A percentile compares a stretch with the other conserved stretches of the same genome.
These are phyloP conservation scores for Erysiphe pulchra DNA, from an alignment of 2,329 filamentous ascomycete species.

Conservation along the genomic window DNA sequence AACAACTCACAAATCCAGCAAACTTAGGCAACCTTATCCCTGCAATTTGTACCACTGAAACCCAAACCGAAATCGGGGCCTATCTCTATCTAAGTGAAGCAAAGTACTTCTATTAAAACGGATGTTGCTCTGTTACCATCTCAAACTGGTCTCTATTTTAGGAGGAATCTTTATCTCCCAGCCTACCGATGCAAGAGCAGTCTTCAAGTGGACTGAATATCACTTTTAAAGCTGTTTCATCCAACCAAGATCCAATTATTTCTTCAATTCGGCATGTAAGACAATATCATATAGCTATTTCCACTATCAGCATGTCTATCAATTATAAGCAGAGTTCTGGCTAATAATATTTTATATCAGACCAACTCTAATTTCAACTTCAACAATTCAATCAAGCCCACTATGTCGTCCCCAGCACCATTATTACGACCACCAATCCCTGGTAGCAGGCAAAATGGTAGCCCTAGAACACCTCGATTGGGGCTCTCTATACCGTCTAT, in stretches of 20 bases:
- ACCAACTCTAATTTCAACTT: constrained; percentile 2
- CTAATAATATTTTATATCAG: constrained; percentile 4
- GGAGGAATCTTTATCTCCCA: background rate
- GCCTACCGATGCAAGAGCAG: background rate
- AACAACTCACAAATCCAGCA: background rate
- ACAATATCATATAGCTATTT: background rate
- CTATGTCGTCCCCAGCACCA: constrained; percentile 14
- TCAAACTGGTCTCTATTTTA: background rate
- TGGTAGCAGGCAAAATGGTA: constrained; percentile 10
- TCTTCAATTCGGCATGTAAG: constrained; percentile 1
- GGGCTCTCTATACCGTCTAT: constrained; percentile 82
- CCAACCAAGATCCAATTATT: background rate
- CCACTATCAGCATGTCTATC: background rate
- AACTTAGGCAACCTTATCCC: background rate
- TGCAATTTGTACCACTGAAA: background rate
- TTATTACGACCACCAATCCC: constrained; percentile 15
- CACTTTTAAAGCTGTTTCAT: background rate
- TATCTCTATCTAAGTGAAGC: background rate
- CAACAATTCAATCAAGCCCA: constrained; percentile 6
- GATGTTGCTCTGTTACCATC: background rate
- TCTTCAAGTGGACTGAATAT: background rate
- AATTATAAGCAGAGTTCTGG: background rate
- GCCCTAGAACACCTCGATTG: constrained; percentile 20
- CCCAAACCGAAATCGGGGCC: background rate
- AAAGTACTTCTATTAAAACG: background rate